Evolutionary conservation across 2,329 filamentous ascomycete species (phyloP).

Genomic region (Tolypocladium paradoxum): DNA sequence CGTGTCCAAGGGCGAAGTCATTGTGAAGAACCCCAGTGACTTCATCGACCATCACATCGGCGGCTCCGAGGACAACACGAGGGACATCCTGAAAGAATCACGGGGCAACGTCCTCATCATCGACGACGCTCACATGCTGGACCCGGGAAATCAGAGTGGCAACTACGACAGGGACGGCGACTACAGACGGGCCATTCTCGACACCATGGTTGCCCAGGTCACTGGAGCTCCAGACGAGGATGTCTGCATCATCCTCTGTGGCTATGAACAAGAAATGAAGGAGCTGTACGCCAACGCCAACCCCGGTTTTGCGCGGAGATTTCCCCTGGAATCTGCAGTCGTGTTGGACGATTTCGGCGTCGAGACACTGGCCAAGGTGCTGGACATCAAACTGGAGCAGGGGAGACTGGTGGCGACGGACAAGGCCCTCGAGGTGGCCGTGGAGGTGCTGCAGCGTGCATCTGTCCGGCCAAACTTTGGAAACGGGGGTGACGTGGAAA

Average conservation of each 20-base stretch:
- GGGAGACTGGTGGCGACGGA: slow-evolving; percentile 42
- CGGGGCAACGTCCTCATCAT: slow-evolving; percentile 66
- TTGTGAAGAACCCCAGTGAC: slow-evolving; percentile 62
- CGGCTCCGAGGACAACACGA: slow-evolving; percentile 58
- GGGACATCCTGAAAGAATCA: slow-evolving; percentile 53
- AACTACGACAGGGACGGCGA: slow-evolving; percentile 11
- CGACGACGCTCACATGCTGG: slow-evolving; percentile 65
- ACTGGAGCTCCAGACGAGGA: slow-evolving; percentile 62
- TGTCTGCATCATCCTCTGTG: slow-evolving; percentile 59
- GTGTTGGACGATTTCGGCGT: slow-evolving; percentile 58
- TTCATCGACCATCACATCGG: slow-evolving; percentile 56
- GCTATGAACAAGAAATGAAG: slow-evolving; percentile 60
- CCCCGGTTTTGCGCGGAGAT: slow-evolving; percentile 56
- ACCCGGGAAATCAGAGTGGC: slow-evolving; percentile 23
- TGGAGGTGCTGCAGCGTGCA: too few relatives aligned
- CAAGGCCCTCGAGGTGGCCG: too few relatives aligned
- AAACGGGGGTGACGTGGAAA: too few relatives aligned
- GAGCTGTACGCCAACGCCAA: slow-evolving; percentile 66
- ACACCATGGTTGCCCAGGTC: slow-evolving; percentile 64
- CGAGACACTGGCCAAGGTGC: slow-evolving; percentile 44
- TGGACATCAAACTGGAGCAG: slow-evolving; percentile 52
- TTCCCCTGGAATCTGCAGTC: slow-evolving; percentile 54
- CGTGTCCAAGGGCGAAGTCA: slow-evolving; percentile 28
- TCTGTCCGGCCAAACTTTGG: too few relatives aligned
- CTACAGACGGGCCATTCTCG: slow-evolving; percentile 56